These are phyloP conservation scores for Sechiopsis laciniata DNA, from an alignment of 306 rosid species.

Conservation along the genomic window DNA sequence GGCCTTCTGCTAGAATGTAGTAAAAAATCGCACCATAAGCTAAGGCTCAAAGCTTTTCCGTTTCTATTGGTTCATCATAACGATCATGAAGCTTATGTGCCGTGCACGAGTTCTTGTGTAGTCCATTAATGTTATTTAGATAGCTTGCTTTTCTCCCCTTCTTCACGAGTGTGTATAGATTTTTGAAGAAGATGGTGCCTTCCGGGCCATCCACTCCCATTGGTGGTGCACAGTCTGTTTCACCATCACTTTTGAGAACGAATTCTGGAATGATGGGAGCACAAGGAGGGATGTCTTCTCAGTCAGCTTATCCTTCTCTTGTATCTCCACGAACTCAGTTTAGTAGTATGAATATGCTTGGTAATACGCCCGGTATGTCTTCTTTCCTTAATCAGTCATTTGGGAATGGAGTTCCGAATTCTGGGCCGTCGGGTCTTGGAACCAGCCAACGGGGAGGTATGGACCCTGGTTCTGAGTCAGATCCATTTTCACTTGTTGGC, in stretches of 20 bases:
- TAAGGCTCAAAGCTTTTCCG: conserved; percentile 33
- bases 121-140: conserved; percentile 32
- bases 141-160: conserved; percentile 14
- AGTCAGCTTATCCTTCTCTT: conserved; percentile 59
- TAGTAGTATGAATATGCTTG: conserved; percentile 67
- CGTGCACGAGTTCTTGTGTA: conserved; percentile 31
- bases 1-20: conserved; percentile 42
- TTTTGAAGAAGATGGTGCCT: conserved; percentile 55
- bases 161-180: conserved; percentile 25
- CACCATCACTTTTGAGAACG: conserved; percentile 72
- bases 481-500: conserved; percentile 61
- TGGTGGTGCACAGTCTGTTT: conserved; percentile 77
- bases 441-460: conserved; percentile 68
- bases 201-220: conserved; percentile 84
- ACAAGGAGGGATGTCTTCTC: conserved; percentile 75
- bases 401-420: conserved; percentile 59
- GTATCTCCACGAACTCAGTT: conserved; percentile 68
- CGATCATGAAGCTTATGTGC: conserved; percentile 18
- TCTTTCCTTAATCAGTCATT: conserved; percentile 74
- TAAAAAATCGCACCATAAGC: conserved; percentile 10
- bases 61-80: conserved; percentile 38
- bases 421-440: conserved; percentile 65
- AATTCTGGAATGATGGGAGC: conserved; percentile 87
- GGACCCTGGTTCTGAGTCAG: conserved; percentile 65
- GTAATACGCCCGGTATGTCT: conserved; percentile 61